Percentiles rank a stretch among this genome's conserved stretches.
Conservation (phyloP, 2,329 filamentous ascomycete genomes). For the Fusarium albidum region DNA sequence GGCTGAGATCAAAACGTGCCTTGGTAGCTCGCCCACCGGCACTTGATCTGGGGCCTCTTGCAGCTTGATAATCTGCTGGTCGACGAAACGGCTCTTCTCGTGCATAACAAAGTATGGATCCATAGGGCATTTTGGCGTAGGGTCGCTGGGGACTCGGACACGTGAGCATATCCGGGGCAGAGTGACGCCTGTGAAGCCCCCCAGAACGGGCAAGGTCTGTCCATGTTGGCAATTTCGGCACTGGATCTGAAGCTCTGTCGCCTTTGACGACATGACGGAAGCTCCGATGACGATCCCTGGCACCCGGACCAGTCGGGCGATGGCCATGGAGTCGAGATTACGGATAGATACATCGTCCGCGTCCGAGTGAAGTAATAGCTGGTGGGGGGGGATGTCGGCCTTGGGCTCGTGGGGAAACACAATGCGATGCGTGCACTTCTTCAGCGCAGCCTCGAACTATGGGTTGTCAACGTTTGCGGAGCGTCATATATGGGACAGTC, state of each 20-base stretch:
- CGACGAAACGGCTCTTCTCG: conserved; percentile 92
- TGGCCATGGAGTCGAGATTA: conserved; percentile 90
- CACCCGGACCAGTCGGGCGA: conserved; percentile 93
- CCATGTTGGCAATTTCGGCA: conserved; percentile 85
- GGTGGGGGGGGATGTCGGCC: conserved; percentile 83
- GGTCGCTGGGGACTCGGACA: conserved; percentile 69
- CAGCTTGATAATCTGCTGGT: conserved; percentile 97
- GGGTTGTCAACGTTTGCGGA: conserved; percentile 5
- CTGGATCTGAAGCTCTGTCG: conserved; percentile 84
- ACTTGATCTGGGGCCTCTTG: conserved; percentile 98
- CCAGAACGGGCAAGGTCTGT: conserved; percentile 75
- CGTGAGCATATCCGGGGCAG: conserved; percentile 82
- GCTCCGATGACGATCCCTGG: conserved; percentile 98
- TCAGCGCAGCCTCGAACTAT: conserved; percentile 90
- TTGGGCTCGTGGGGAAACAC: conserved; percentile 80
- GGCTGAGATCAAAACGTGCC: conserved; percentile 95
- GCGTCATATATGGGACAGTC: too few relatives aligned
- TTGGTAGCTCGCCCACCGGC: conserved; percentile 92
- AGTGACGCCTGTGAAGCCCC: conserved; percentile 87
- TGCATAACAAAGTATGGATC: conserved; percentile 97
- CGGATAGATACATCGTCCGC: conserved; percentile 92
- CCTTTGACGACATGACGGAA: conserved; percentile 95
- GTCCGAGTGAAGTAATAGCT: conserved; percentile 92
- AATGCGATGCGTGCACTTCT: conserved; percentile 91
- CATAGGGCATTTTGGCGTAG: conserved; percentile 79